These are phyloP conservation scores for Colletotrichum paranaense DNA, from an alignment of 2,329 filamentous ascomycete species.

Conservation along the genomic window DNA sequence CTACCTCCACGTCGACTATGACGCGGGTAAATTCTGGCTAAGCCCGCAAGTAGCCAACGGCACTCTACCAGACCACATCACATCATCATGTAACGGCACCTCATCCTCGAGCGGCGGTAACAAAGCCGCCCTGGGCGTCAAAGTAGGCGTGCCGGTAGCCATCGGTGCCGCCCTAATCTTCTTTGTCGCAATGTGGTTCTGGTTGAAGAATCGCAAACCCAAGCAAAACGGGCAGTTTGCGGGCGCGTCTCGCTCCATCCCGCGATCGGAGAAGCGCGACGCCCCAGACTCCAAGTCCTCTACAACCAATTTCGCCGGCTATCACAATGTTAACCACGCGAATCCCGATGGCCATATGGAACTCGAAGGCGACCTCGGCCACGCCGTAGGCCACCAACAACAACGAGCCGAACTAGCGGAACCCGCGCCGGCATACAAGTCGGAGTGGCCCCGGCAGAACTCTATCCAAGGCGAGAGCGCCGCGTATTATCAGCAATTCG, in stretches of 20 bases:
- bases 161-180: slow-evolving; percentile 16
- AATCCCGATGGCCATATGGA: slow-evolving; percentile 21
- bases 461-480: slow-evolving; percentile 22
- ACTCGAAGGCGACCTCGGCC: slow-evolving; percentile 22
- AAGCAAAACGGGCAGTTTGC: neutral
- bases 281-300: slow-evolving; percentile 30
- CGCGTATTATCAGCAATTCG: slow-evolving; percentile 12
- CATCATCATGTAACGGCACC: slow-evolving; percentile 27
- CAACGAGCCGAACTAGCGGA: slow-evolving; percentile 24
- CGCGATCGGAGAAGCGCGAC: slow-evolving; percentile 30
- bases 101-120: neutral
- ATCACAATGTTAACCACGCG: slow-evolving; percentile 8
- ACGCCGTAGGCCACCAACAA: neutral
- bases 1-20: slow-evolving; percentile 34
- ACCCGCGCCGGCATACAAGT: slow-evolving; percentile 16
- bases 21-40: slow-evolving; percentile 34
- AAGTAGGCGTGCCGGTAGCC: slow-evolving; percentile 23
- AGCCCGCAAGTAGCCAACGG: slow-evolving; percentile 33
- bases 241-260: slow-evolving; percentile 10
- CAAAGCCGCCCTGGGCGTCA: neutral
- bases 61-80: slow-evolving; percentile 22
- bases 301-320: slow-evolving; percentile 22
- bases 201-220: slow-evolving; percentile 19
- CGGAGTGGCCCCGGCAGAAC: slow-evolving; percentile 32
- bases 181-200: slow-evolving; percentile 16